Percentiles rank a stretch among this genome's conserved stretches.
Evolutionary conservation across 495 filamentous ascomycete genomes (phyloP).

Genomic region (Penicillium paradoxum): DNA sequence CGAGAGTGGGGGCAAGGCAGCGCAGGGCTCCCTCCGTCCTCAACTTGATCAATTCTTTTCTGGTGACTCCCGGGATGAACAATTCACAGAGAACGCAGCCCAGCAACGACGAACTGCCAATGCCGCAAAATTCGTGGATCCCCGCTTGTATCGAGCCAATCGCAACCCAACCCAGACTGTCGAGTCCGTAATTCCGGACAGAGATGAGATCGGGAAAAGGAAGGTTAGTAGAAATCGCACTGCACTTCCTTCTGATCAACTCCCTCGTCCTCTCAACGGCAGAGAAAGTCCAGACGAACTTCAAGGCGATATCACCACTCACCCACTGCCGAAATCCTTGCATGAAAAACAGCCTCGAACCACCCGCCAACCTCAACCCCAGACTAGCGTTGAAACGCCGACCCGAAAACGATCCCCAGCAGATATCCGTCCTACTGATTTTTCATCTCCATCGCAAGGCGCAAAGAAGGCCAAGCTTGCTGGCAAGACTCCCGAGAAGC

Average conservation of each 20-base stretch:
- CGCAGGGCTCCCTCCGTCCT: neutral
- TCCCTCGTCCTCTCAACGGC: conserved; percentile 1
- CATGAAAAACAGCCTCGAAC: neutral
- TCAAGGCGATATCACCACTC: conserved; percentile 36
- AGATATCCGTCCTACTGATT: conserved; percentile 32
- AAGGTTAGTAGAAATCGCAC: neutral
- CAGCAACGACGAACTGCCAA: conserved; percentile 29
- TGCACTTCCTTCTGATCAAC: neutral
- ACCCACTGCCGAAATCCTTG: conserved; percentile 15
- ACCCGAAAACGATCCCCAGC: conserved; percentile 23
- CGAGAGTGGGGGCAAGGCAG: conserved; percentile 13
- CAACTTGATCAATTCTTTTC: conserved; percentile 5
- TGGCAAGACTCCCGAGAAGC: conserved; percentile 5
- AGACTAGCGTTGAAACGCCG: neutral
- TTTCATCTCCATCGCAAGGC: conserved; percentile 13
- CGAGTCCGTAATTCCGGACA: conserved; percentile 1
- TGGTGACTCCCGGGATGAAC: conserved; percentile 15
- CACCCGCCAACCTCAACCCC: neutral
- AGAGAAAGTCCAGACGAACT: conserved; percentile 44
- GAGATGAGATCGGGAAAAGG: conserved; percentile 15
- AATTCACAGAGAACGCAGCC: conserved; percentile 26
- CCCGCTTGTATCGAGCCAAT: neutral
- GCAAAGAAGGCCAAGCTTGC: conserved; percentile 17
- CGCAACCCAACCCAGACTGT: neutral
- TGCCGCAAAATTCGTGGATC: neutral